phyloP scores from a whole-genome alignment of 129 eudicot genomes.

The Kitagawia praeruptora region DNA sequence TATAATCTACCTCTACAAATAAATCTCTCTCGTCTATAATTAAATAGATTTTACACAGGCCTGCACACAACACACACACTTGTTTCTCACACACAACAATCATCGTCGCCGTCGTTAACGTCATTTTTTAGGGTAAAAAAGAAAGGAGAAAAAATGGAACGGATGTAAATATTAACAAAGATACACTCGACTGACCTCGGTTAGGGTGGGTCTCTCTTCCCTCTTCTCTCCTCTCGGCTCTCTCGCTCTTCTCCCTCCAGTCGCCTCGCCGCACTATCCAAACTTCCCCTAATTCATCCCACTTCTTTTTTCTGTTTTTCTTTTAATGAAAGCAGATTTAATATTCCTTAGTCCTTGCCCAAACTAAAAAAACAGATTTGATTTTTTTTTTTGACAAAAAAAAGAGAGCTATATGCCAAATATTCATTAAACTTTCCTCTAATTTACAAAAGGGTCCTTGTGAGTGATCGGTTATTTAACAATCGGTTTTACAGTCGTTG shows the following conservation, averaged over 20 bases:
- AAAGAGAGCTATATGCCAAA: too few species aligned
- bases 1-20: conserved; percentile 11
- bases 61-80: conserved; percentile 92
- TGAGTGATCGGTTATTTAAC: too few species aligned
- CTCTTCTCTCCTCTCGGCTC: neutral
- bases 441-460: too few species aligned
- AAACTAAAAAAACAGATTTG: too few species aligned
- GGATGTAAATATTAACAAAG: neutral
- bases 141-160: neutral
- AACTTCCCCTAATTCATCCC: neutral
- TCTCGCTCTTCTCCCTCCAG: neutral
- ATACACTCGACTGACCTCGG: neutral
- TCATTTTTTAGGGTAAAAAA: neutral
- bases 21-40: conserved; percentile 13
- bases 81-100: conserved; percentile 73
- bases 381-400: too few species aligned
- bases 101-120: conserved; percentile 26
- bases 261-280: conserved; percentile 1
- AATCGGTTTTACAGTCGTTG: too few species aligned
- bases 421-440: too few species aligned
- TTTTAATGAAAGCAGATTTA: too few species aligned
- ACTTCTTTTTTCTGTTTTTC: too few species aligned
- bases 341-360: too few species aligned
- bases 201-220: neutral
- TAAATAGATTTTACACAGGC: conserved; percentile 39